A percentile compares a stretch with the other conserved stretches of the same genome.
Conservation (phyloP, 1,284 basidiomycete species). For the Melanopsichium pennsylvanicum region DNA sequence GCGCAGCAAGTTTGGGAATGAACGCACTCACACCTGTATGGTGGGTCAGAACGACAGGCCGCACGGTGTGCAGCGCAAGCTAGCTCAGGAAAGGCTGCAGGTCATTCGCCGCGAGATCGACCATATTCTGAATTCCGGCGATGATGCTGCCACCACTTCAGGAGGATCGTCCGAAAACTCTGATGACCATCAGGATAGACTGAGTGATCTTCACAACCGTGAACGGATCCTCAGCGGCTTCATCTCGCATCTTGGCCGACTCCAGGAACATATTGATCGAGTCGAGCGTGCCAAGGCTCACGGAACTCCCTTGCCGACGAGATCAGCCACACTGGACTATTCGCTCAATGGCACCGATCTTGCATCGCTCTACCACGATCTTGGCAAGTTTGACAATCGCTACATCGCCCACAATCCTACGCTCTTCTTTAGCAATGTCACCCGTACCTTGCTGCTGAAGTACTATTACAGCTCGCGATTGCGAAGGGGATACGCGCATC, state of each 20-base stretch:
- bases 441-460: conserved; percentile 83
- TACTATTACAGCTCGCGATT: conserved; percentile 86
- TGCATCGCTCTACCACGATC: conserved; percentile 72
- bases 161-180: conserved; percentile 8
- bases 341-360: conserved; percentile 19
- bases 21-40: conserved; percentile 84
- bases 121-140: conserved; percentile 30
- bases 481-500: conserved; percentile 81
- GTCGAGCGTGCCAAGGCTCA: conserved; percentile 36
- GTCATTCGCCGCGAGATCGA: conserved; percentile 57
- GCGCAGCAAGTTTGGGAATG: conserved; percentile 81
- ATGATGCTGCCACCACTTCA: conserved; percentile 5
- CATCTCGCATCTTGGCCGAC: conserved; percentile 69
- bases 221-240: conserved; percentile 72
- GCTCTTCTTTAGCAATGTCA: conserved; percentile 79
- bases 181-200: conserved; percentile 17
- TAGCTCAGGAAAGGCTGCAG: conserved; percentile 71
- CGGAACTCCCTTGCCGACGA: conserved; percentile 14
- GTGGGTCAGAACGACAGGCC: conserved; percentile 69
- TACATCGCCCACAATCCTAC: conserved; percentile 89
- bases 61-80: conserved; percentile 74
- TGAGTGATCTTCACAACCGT: conserved; percentile 52
- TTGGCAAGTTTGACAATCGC: conserved; percentile 86
- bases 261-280: conserved; percentile 24
- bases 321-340: conserved; percentile 15